phyloP scores from a whole-genome alignment of 2,329 filamentous ascomycete species.

The Teratosphaeria epicoccoides region DNA sequence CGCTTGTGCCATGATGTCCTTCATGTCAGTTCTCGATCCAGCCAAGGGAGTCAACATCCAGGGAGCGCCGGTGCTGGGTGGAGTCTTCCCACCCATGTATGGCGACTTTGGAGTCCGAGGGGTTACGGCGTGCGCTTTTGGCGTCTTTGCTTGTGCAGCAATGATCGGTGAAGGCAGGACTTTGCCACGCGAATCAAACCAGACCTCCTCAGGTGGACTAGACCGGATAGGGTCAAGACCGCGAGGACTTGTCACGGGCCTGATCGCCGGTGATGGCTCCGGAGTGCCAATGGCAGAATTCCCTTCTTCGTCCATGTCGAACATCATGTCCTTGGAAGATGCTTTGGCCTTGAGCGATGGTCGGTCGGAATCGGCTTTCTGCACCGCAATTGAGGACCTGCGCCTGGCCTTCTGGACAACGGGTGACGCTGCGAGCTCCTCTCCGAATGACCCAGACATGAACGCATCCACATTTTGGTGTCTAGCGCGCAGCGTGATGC shows the following conservation, averaged over 20 bases:
- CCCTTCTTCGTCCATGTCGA: slow-evolving; percentile 82
- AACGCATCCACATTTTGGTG: slow-evolving; percentile 57
- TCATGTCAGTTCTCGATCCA: slow-evolving; percentile 59
- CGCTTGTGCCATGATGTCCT: slow-evolving; percentile 62
- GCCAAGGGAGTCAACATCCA: slow-evolving; percentile 47
- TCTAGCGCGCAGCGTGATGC: slow-evolving; percentile 58
- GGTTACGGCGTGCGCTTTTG: slow-evolving; percentile 17
- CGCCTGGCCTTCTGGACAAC: slow-evolving; percentile 34
- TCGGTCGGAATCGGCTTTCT: slow-evolving; percentile 34
- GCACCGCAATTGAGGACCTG: slow-evolving; percentile 28
- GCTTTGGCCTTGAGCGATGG: slow-evolving; percentile 58
- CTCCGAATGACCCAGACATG: slow-evolving; percentile 54
- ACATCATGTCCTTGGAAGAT: slow-evolving; percentile 70
- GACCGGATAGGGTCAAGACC: slow-evolving; percentile 18
- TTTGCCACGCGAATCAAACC: slow-evolving; percentile 33
- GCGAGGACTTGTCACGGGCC: slow-evolving; percentile 16
- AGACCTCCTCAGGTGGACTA: slow-evolving; percentile 24
- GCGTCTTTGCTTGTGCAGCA: slow-evolving; percentile 19
- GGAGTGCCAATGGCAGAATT: slow-evolving; percentile 14
- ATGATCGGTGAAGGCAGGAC: slow-evolving; percentile 19
- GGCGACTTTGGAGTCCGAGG: slow-evolving; percentile 25
- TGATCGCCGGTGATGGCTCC: slow-evolving; percentile 18
- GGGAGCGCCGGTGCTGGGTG: slow-evolving; percentile 28
- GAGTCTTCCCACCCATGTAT: slow-evolving; percentile 13
- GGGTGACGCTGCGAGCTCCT: slow-evolving; percentile 39